Percentiles rank a stretch among this genome's conserved stretches.
phyloP scores from a whole-genome alignment of 148 eudicot genomes.

The Arctostaphylos glauca region DNA sequence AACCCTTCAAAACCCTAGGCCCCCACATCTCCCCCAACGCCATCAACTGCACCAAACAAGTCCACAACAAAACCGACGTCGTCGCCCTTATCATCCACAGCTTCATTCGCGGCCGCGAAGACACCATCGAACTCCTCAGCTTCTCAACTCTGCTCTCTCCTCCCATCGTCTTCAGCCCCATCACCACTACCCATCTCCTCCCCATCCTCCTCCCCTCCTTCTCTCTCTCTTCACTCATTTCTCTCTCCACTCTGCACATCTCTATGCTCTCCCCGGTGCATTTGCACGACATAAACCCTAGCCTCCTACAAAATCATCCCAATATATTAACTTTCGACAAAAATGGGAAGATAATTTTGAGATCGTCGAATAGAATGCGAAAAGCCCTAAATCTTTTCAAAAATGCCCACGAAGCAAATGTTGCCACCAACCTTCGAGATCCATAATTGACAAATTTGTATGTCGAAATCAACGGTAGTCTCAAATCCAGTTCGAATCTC shows the following conservation, averaged over 20 bases:
- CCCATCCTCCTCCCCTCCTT: background rate
- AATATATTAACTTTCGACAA: background rate
- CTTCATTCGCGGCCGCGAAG: conserved; percentile 42
- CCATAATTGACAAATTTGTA: background rate
- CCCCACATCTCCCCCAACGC: conserved; percentile 77
- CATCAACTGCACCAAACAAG: conserved; percentile 70
- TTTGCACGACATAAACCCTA: background rate
- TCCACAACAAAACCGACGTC: conserved; percentile 67
- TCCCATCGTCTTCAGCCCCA: conserved; percentile 25
- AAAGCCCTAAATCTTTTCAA: conserved; percentile 7
- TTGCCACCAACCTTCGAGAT: conserved; percentile 8
- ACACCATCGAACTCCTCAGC: conserved; percentile 20
- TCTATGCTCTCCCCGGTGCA: conserved; percentile 20
- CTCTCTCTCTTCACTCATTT: conserved; percentile 30
- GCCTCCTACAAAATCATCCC: background rate
- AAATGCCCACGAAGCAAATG: background rate
- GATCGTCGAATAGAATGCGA: background rate
- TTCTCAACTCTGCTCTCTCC: conserved; percentile 24
- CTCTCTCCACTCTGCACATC: conserved; percentile 45
- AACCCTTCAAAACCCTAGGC: conserved; percentile 74
- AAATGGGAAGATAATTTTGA: conserved; percentile 5
- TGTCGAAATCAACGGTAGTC: background rate
- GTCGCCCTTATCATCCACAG: conserved; percentile 75
- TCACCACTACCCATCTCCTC: conserved; percentile 38
- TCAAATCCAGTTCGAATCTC: conserved; percentile 8